Percentiles rank a stretch among this genome's conserved stretches.
Evolutionary conservation across 1,284 basidiomycete species (phyloP).

Genomic region (Ceratobasidium sp.): DNA sequence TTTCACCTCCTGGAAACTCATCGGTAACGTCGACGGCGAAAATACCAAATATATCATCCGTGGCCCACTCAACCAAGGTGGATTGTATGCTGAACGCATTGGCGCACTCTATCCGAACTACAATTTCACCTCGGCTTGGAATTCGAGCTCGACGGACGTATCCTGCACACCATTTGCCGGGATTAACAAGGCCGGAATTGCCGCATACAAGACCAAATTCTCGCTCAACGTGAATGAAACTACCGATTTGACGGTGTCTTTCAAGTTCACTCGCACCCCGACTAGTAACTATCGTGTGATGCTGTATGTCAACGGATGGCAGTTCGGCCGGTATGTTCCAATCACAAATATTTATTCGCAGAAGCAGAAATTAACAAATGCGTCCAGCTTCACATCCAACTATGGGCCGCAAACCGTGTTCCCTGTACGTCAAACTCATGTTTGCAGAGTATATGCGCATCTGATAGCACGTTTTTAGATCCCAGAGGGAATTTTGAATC

Average conservation of each 20-base stretch:
- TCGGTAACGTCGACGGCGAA: conserved; percentile 30
- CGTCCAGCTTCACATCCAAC: conserved; percentile 51
- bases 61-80: conserved; percentile 14
- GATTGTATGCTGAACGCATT: conserved; percentile 33
- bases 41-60: conserved; percentile 25
- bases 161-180: conserved; percentile 19
- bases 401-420: conserved; percentile 53
- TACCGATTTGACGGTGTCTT: conserved; percentile 9
- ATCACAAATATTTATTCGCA: not conserved
- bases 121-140: not conserved
- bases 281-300: conserved; percentile 57
- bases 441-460: conserved; percentile 52
- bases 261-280: conserved; percentile 54
- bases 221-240: conserved; percentile 1
- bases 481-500: conserved; percentile 63
- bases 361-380: not conserved
- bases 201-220: conserved; percentile 35
- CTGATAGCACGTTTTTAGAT: conserved; percentile 54
- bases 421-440: conserved; percentile 54
- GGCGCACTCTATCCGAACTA: conserved; percentile 19
- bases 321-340: conserved; percentile 57
- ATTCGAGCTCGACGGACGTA: conserved; percentile 11
- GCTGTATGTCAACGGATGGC: conserved; percentile 64
- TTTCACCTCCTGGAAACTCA: conserved; percentile 33
- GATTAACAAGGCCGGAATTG: not conserved